Evolutionary conservation across 495 filamentous ascomycete genomes (phyloP).

Genomic region (Neurospora sp.): DNA sequence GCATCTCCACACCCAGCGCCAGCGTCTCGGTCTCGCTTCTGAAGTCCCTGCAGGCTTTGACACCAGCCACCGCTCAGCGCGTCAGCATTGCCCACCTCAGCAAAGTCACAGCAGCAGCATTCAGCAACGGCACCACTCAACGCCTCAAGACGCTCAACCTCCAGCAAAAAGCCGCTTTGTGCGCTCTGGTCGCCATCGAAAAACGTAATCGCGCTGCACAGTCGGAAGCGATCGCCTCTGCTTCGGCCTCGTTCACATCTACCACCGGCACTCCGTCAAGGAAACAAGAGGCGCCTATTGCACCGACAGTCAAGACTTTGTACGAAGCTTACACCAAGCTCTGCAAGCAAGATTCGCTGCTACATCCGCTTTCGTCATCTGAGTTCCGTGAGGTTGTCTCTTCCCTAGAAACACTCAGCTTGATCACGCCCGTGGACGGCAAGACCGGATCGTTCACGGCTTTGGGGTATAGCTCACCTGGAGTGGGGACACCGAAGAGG

Average conservation of each 20-base stretch:
- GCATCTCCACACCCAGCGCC: not conserved
- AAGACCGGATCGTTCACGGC: constrained; percentile 52
- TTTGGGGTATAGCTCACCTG: constrained; percentile 46
- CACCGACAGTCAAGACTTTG: constrained; percentile 66
- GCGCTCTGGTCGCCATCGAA: constrained; percentile 74
- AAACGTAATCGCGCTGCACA: constrained; percentile 41
- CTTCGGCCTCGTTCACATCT: constrained; percentile 31
- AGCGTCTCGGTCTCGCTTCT: constrained; percentile 23
- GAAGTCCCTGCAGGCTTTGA: constrained; percentile 49
- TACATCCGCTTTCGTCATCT: constrained; percentile 76
- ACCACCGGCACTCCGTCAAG: constrained; percentile 12
- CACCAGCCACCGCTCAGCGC: constrained; percentile 68
- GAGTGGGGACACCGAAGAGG: constrained; percentile 32
- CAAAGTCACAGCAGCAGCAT: constrained; percentile 73
- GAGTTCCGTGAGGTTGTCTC: constrained; percentile 94
- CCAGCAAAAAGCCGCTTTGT: constrained; percentile 93
- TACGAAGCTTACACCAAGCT: constrained; percentile 69
- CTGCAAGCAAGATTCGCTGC: constrained; percentile 71
- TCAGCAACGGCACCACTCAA: constrained; percentile 74
- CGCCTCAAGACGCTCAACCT: constrained; percentile 80
- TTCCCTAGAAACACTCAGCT: constrained; percentile 72
- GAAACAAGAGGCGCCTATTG: constrained; percentile 49
- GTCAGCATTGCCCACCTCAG: constrained; percentile 86
- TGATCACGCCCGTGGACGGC: constrained; percentile 69
- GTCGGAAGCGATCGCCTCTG: constrained; percentile 38